Evolutionary conservation across 192 early-diverging fungal genomes (phyloP), one percentile per base, ranked within the genome.

Genomic region (Coemansia sp.): DNA sequence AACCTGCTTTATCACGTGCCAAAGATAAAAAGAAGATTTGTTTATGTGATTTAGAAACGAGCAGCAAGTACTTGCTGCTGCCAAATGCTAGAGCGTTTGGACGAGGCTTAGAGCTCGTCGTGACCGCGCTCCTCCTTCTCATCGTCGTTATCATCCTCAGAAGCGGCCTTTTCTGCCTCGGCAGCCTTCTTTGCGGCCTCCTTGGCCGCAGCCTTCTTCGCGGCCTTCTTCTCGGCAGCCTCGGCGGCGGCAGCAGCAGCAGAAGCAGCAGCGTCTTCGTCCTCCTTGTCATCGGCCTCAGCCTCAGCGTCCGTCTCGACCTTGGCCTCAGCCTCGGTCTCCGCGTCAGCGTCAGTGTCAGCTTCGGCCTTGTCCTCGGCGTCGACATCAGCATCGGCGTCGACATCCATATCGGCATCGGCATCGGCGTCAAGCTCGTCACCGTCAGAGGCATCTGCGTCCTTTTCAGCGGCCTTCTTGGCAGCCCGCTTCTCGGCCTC

Each of bases 71-170:
- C n/a, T n/a, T n/a, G n/a, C n/a, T n/a, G n/a, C n/a, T n/a, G n/a
- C n/a, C n/a, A n/a, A n/a, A n/a, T n/a, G n/a, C n/a, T n/a, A n/a
- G n/a, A n/a, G n/a, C n/a, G n/a, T 35, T 52, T 36, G 39, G 14
- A 4, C n/a, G 25, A 18, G 20, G 36, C 6, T 65, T 78, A 79
- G 25, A 79, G 76, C 61, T 79, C 76, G 55, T 79, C 76, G 57
- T 79, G 76, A 30, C 25, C 76, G 54, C 34, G 53, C 22, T 50
- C 53, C 3, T 77, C 65, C 2, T 67, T 64, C 4, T 63, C 64
- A 16, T 65, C 63, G 18, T 60, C 74, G 6, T 57, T 59, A 20
- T 45, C 75, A 9, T 50, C 70, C 59, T 67, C 65, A 29, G 65
- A 68, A 6, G 30, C 34, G 39, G 48, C 60, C 48, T 61, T 61